phyloP scores from a whole-genome alignment of 2,329 filamentous ascomycete species.

The Diaporthe vexans region DNA sequence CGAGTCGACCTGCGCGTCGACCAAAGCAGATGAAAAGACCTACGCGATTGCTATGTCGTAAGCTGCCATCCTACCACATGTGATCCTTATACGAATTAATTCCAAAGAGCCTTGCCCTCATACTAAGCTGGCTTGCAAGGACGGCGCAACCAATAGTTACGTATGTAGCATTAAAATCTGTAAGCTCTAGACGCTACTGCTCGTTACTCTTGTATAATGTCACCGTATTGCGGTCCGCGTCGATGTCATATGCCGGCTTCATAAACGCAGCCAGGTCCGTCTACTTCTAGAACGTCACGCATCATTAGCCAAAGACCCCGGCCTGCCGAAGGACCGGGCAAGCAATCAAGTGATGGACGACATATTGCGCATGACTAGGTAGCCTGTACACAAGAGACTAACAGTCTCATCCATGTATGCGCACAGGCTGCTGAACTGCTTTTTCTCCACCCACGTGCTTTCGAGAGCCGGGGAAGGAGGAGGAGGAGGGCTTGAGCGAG shows the following conservation, averaged over 20 bases:
- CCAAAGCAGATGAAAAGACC: neutral
- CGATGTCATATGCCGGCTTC: neutral
- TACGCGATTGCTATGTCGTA: neutral
- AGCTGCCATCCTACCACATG: no score
- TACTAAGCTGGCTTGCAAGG: neutral
- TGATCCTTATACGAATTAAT: no score
- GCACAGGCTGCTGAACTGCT: conserved; percentile 1
- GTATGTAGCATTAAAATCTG: no score
- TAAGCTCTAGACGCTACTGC: neutral
- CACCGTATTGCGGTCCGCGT: neutral
- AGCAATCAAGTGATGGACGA: neutral
- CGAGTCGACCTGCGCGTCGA: neutral
- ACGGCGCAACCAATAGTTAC: neutral
- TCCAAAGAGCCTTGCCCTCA: neutral
- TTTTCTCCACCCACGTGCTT: conserved; percentile 5
- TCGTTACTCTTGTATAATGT: no score
- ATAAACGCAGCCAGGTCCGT: neutral
- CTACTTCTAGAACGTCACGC: neutral
- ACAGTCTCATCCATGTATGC: neutral
- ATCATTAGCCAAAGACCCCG: neutral
- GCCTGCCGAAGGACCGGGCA: neutral
- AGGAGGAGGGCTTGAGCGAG: neutral
- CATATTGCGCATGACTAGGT: conserved; percentile 4
- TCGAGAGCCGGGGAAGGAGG: neutral
- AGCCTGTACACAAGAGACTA: neutral